Percentiles rank a stretch among this genome's conserved stretches.
These are phyloP conservation scores for Scleromitrula shiraiana DNA, from an alignment of 2,329 filamentous ascomycete genomes.

Conservation along the genomic window DNA sequence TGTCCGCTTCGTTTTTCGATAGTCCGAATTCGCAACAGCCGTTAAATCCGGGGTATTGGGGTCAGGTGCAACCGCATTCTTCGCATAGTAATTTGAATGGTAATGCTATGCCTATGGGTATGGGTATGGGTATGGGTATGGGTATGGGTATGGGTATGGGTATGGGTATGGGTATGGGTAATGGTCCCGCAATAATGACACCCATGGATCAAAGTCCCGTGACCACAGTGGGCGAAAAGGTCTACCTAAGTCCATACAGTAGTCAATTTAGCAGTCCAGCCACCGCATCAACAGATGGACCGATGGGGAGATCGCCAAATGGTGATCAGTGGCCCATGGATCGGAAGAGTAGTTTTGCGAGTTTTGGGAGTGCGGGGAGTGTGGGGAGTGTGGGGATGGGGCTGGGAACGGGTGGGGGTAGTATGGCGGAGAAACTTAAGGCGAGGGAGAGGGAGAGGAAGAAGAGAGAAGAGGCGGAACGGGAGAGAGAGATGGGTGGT, in stretches of 20 bases:
- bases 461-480: slow-evolving; percentile 13
- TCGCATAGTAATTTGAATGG: too few relatives aligned
- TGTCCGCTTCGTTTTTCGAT: slow-evolving; percentile 33
- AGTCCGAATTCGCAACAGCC: slow-evolving; percentile 48
- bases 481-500: slow-evolving; percentile 10
- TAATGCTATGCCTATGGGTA: too few relatives aligned
- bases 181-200: slow-evolving; percentile 1
- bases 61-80: slow-evolving; percentile 19
- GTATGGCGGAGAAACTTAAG: slow-evolving; percentile 5
- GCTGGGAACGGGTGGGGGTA: slow-evolving; percentile 7
- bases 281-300: slow-evolving; percentile 14
- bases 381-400: too few relatives aligned
- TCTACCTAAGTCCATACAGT: slow-evolving; percentile 52
- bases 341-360: slow-evolving; percentile 14
- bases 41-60: slow-evolving; percentile 39
- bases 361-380: too few relatives aligned
- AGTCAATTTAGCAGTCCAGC: slow-evolving; percentile 53
- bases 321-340: slow-evolving; percentile 18
- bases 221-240: slow-evolving; percentile 33
- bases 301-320: slow-evolving; percentile 4
- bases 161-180: too few relatives aligned
- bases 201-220: slow-evolving; percentile 15
- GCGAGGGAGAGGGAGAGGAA: slow-evolving; percentile 3
- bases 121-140: too few relatives aligned
- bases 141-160: too few relatives aligned